phyloP scores from a whole-genome alignment of 192 early-diverging fungal species.

The Coemansia brasiliensis region DNA sequence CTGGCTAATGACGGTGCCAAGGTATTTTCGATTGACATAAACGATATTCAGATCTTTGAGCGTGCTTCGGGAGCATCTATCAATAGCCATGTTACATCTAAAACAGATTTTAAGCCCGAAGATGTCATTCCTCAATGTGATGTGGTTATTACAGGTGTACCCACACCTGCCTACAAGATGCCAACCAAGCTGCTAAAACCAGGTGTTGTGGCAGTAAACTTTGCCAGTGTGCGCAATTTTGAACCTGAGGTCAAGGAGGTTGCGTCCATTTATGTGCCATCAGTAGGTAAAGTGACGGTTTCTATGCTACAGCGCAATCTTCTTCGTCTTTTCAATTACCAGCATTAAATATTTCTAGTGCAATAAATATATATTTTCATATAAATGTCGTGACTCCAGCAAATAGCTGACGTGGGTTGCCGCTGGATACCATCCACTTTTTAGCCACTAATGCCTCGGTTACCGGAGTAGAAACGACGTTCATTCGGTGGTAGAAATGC shows the following conservation, averaged over 20 bases:
- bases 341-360: constrained; percentile 25
- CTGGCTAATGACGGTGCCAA: constrained; percentile 98
- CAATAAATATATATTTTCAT: constrained; percentile 8
- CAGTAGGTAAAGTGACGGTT: constrained; percentile 97
- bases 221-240: constrained; percentile 95
- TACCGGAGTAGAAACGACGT: constrained; percentile 23
- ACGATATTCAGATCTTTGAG: constrained; percentile 77
- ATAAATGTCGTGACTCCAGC: constrained; percentile 38
- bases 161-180: constrained; percentile 83
- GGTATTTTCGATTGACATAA: constrained; percentile 93
- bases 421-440: constrained; percentile 41
- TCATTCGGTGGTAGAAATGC: constrained; percentile 35
- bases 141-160: constrained; percentile 98
- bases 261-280: constrained; percentile 93
- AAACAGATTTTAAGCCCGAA: constrained; percentile 69
- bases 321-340: constrained; percentile 80
- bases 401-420: constrained; percentile 53
- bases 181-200: constrained; percentile 84
- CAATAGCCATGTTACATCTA: constrained; percentile 66
- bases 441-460: constrained; percentile 38
- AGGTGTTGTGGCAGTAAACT: constrained; percentile 97
- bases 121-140: constrained; percentile 86
- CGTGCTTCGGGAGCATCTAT: constrained; percentile 67
- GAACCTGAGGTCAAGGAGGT: constrained; percentile 89
- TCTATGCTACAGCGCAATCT: constrained; percentile 98